Base-by-base conservation (phyloP, 1,284 basidiomycete genomes). In the Megacollybia platyphylla region DNA sequence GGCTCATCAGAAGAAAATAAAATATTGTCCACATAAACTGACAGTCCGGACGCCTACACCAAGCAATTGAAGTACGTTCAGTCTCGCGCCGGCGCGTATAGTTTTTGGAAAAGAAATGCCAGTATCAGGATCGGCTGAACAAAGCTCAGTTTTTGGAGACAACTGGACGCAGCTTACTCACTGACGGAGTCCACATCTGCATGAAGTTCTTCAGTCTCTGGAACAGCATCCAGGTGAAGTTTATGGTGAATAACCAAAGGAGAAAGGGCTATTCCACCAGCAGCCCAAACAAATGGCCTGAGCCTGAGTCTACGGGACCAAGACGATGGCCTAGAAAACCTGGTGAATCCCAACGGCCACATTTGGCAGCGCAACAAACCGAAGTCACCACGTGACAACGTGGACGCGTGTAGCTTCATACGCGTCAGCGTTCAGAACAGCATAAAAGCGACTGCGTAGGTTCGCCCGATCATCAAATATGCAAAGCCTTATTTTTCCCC, bases 21-120 rank as follows among this genome's bases (percentile, higher is more conserved):
- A 24, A 5, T 24, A 24, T 24, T 24, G 20, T 24, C 20, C 20
- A 24, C 5, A 5, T 24, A 93, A 89, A 8, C 86, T 85, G 36
- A 93, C 89, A 0, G 80, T 87, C 36, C 90, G 69, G 27, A 90
- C 86, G 36, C 89, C 89, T 1, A 87, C 63, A 1, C 90, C 89
- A 8, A 92, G 62, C 4, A 93, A 70, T 11, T 74, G 70, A 52
- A 87, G 72, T 1, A 68, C 57, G 6, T 72, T 68, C 8, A 70
- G 59, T 53, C 76, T 80, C 17, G 81, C 76, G 24, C 76, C 71
- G 28, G 84, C 66, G 15, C 54, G 65, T 13, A 87, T 63, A 3
- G 65, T 70, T 39, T 66, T 78, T 2, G 85, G 85, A 53, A 88
- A 88, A 45, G 68, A 62, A 48, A 87, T 76, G 7, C 73, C 74